Base-by-base conservation (phyloP, 306 rosid genomes). In the Pyrus pyrifolia region DNA sequence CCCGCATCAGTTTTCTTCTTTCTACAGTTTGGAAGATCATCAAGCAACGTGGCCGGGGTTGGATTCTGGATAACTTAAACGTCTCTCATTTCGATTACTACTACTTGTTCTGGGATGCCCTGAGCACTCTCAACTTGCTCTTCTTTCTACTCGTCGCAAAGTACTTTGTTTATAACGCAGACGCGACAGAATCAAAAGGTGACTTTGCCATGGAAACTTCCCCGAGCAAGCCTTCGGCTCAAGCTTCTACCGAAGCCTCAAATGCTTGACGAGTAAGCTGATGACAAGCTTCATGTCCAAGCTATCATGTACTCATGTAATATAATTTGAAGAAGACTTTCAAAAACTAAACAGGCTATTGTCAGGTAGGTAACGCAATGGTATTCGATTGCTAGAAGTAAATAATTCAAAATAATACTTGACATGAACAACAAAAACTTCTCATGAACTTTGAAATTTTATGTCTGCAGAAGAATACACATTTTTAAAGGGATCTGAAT, bases 1-100 rank as follows among this genome's bases (percentile, higher is more conserved):
- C 27, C 27, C 27, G 27, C 27, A 25, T 25, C 27, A 88, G 86
- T 65, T 87, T 90, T 64, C 27, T 93, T 67, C 81, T 93, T 11
- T 38, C 88, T 2, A 85, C 90, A 33, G 93, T 91, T 46, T 80
- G 94, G 5, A 67, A 86, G 27, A 25, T 77, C 35, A 87, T 94
- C 46, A 23, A 81, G 78, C 81, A 84, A 78, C 17, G 81, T 40
- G 88, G 86, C 22, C 83, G 31, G 52, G 93, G 95, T 76, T 93
- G 97, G 97, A 29, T 93, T 84, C 75, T 85, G 91, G 83, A 89
- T 66, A 91, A 93, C 76, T 67, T 91, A 6, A 93, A 93, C 19
- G 72, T 71, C 22, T 89, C 97, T 12, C 93, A 38, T 81, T 75
- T 91, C 33, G 93, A 91, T 72, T 80, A 91, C 63, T 87, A 84